phyloP scores from a whole-genome alignment of 495 filamentous ascomycete genomes.

The Choiromyces venosus region DNA sequence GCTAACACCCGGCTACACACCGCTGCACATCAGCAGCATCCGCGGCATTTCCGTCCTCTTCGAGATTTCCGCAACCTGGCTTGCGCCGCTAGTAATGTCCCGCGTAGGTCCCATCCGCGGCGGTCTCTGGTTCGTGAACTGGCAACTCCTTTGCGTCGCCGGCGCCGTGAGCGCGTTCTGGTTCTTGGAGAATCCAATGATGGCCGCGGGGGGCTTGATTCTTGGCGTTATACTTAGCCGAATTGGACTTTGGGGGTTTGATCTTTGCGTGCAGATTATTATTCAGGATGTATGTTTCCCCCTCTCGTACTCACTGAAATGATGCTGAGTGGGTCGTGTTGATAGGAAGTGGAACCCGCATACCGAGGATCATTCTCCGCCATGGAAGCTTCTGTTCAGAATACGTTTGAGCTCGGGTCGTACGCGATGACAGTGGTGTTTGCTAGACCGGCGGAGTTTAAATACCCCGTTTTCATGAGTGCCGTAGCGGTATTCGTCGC shows the following conservation, averaged over 20 bases:
- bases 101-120: constrained; percentile 54
- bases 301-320: too few relatives aligned
- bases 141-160: constrained; percentile 54
- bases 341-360: constrained; percentile 50
- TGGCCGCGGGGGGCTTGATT: too few relatives aligned
- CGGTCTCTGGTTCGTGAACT: constrained; percentile 60
- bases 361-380: constrained; percentile 58
- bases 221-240: too few relatives aligned
- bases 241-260: too few relatives aligned
- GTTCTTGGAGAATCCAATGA: constrained; percentile 29
- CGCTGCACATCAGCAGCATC: constrained; percentile 51
- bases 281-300: constrained; percentile 56
- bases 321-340: too few relatives aligned
- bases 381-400: constrained; percentile 59
- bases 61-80: constrained; percentile 49
- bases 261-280: constrained; percentile 59
- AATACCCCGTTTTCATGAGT: constrained; percentile 57
- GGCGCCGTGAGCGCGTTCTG: constrained; percentile 48
- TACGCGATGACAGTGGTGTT: constrained; percentile 59
- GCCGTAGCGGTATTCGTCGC: constrained; percentile 49
- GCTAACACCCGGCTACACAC: constrained; percentile 51
- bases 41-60: constrained; percentile 51
- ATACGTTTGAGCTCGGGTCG: constrained; percentile 60
- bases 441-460: constrained; percentile 54
- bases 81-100: constrained; percentile 50